These are phyloP conservation scores for Aphanoascus verrucosus DNA, from an alignment of 2,329 filamentous ascomycete species.

Conservation along the genomic window DNA sequence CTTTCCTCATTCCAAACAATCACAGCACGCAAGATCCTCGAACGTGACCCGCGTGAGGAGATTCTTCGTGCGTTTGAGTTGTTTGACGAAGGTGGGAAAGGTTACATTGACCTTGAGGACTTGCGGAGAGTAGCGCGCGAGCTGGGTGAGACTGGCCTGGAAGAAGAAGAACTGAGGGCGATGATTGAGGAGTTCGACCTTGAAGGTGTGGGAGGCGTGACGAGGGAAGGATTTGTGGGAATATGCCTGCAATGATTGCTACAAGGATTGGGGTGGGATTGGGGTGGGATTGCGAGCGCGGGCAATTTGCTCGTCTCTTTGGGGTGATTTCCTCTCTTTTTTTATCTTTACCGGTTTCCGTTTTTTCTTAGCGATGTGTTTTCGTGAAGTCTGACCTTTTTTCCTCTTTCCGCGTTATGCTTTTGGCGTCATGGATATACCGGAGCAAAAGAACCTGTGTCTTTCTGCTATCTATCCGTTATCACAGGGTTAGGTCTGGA, in stretches of 20 bases:
- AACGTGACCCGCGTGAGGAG: constrained; percentile 80
- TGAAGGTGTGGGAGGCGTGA: constrained; percentile 73
- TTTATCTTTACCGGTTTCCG: neutral
- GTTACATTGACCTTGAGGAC: constrained; percentile 80
- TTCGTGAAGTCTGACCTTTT: too few relatives aligned
- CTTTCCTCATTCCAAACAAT: constrained; percentile 63
- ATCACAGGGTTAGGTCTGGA: too few relatives aligned
- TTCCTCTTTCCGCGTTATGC: too few relatives aligned
- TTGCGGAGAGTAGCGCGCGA: constrained; percentile 78
- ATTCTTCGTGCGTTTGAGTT: constrained; percentile 82
- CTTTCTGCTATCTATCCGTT: too few relatives aligned
- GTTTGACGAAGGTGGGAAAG: constrained; percentile 88
- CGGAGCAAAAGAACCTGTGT: too few relatives aligned
- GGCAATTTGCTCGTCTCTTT: neutral
- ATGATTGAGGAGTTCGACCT: constrained; percentile 99
- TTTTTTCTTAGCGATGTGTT: neutral
- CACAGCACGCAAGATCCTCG: constrained; percentile 68
- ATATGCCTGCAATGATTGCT: constrained; percentile 47
- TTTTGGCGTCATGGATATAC: too few relatives aligned
- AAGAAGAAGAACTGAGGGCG: constrained; percentile 80
- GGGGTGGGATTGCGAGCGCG: neutral
- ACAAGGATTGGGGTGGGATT: neutral
- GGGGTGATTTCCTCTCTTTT: neutral
- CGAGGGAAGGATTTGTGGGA: constrained; percentile 53
- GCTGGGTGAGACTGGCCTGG: constrained; percentile 73